Base-by-base conservation (phyloP, 345 rosid species). In the Eucalyptus sideroxylon region DNA sequence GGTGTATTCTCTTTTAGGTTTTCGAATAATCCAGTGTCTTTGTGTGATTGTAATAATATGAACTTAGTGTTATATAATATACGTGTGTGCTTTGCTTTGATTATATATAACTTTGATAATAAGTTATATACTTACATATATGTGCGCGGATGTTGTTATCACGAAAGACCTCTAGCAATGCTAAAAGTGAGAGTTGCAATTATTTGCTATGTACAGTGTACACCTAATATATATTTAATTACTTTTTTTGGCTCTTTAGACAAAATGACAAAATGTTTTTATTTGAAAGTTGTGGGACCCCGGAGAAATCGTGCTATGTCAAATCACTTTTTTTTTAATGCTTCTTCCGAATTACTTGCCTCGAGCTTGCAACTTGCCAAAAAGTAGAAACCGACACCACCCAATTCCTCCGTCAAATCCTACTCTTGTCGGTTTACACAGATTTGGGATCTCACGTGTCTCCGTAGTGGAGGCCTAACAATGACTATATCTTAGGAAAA, bases 321-420 rank as follows among this genome's bases (percentile, higher is more conserved):
- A 56, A 56, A 11, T 24, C 62, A 24, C 62, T 56, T 24, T 24
- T 24, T 24, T 34, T 27, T 1, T 10, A 56, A 56, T 24, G 62
- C 30, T 53, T 53, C 56, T 19, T 53, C 56, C 56, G 10, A 1
- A 2, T 53, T 53, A 19, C 24, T 53, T 53, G 59, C 24, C 56
- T 53, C 24, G 26, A 53, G 59, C 59, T 53, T 53, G 24, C 8
- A 53, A 53, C 11, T 2, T 53, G 2, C 59, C 0, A 53, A 10
- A 53, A 53, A 19, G 59, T 8, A 19, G 26, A 19, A 19, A 53
- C 10, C 24, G 24, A 8, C 59, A 8, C 59, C 59, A 51, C 19
- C 19, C 19, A 6, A 50, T 3, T 16, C 1, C 53, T 50, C 3
- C 1, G 51, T 1, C 16, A 0, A 0, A 50, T 1, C 51, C 1